Percentiles rank a stretch among this genome's conserved stretches.
phyloP scores from a whole-genome alignment of 2,329 filamentous ascomycete species.

The Cordyceps militaris region DNA sequence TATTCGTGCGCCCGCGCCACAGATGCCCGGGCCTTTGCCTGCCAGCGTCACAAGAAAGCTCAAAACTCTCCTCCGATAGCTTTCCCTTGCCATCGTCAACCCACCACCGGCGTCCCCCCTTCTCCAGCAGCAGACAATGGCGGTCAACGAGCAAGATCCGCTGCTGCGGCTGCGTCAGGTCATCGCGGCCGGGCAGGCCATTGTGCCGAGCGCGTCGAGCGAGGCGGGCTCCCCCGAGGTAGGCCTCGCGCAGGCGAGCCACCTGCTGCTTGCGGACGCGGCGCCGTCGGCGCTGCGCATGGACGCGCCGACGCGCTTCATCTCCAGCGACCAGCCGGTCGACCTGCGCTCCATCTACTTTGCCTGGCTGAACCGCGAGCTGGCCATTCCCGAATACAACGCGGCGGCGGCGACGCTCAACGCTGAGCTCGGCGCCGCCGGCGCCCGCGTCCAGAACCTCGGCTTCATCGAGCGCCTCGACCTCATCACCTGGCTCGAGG shows the following conservation, averaged over 20 bases:
- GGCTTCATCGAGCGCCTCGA: conserved; percentile 89
- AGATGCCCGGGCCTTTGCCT: background rate
- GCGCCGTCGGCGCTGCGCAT: conserved; percentile 55
- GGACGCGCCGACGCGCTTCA: conserved; percentile 74
- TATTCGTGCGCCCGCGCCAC: conserved; percentile 2
- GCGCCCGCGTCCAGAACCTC: conserved; percentile 72
- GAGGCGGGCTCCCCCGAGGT: conserved; percentile 57
- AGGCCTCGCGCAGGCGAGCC: conserved; percentile 65
- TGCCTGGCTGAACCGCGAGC: conserved; percentile 89
- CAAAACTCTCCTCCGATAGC: background rate
- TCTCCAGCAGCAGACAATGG: conserved; percentile 40
- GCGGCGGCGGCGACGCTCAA: conserved; percentile 74
- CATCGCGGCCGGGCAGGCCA: conserved; percentile 62
- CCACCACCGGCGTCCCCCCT: background rate
- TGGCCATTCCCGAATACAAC: conserved; percentile 86
- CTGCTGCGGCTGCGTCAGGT: conserved; percentile 77
- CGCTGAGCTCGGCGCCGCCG: conserved; percentile 59
- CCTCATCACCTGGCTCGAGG: conserved; percentile 87
- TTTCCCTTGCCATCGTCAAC: background rate
- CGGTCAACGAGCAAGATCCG: conserved; percentile 60
- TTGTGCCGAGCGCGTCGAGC: conserved; percentile 66
- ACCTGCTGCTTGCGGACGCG: conserved; percentile 57
- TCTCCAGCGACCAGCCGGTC: conserved; percentile 66
- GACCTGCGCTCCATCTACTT: conserved; percentile 95
- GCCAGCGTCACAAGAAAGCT: conserved; percentile 2